These are phyloP conservation scores for Fraxinus dipetala DNA, from an alignment of 305 asterid species.

Conservation along the genomic window DNA sequence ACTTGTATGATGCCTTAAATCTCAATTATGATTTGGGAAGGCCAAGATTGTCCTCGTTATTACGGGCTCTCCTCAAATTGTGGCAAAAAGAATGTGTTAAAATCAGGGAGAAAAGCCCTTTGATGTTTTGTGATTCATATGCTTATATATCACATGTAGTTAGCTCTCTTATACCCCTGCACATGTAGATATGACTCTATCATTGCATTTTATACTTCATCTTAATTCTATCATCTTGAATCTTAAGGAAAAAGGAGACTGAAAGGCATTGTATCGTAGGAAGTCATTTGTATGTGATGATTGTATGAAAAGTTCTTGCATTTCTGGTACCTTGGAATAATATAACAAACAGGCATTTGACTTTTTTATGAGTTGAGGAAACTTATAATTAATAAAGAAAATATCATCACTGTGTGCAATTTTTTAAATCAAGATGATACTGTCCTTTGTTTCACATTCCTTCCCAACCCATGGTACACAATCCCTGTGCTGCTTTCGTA, in stretches of 20 bases:
- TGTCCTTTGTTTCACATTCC: not conserved
- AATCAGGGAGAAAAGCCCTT: not conserved
- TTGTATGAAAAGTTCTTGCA: not conserved
- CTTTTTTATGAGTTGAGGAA: not conserved
- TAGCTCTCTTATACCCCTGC: not conserved
- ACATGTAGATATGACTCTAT: not conserved
- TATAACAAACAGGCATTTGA: not conserved
- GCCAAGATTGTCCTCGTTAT: not conserved
- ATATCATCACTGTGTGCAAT: not conserved
- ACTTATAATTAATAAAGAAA: not conserved
- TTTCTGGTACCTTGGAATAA: not conserved
- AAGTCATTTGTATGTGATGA: not conserved
- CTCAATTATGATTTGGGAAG: not conserved
- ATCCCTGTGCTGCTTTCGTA: not conserved
- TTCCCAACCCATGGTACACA: not conserved
- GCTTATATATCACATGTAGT: not conserved
- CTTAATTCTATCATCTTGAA: not conserved
- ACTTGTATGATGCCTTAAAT: not conserved
- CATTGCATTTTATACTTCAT: not conserved
- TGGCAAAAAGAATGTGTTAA: not conserved
- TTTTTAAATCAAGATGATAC: not conserved
- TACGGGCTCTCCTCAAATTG: not conserved
- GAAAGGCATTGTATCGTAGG: not conserved
- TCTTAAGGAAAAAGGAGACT: not conserved
- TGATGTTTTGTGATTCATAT: not conserved